These are phyloP conservation scores for Cryoendolithus antarcticus DNA, from an alignment of 2,329 filamentous ascomycete species.

Conservation along the genomic window DNA sequence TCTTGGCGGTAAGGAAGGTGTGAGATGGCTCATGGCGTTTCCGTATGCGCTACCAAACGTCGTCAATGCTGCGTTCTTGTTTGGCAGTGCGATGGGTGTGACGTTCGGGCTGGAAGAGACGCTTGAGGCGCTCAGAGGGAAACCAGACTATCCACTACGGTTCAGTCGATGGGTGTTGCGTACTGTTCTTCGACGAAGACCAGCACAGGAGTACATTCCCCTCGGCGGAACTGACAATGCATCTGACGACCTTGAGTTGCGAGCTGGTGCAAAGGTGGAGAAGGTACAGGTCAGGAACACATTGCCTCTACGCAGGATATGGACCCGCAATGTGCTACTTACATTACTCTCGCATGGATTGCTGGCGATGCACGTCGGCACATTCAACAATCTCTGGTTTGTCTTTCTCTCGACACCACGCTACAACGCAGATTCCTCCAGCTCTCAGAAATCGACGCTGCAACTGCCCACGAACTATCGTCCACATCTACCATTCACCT, in stretches of 20 bases:
- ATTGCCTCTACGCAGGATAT: slow-evolving; percentile 35
- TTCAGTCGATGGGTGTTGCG: slow-evolving; percentile 27
- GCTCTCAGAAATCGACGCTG: slow-evolving; percentile 18
- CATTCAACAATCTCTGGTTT: slow-evolving; percentile 38
- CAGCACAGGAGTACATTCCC: slow-evolving; percentile 20
- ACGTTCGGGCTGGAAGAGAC: slow-evolving; percentile 56
- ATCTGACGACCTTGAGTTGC: slow-evolving; percentile 14
- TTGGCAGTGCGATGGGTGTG: slow-evolving; percentile 41
- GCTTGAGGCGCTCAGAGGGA: slow-evolving; percentile 28
- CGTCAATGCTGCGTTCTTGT: slow-evolving; percentile 49
- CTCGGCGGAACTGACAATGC: slow-evolving; percentile 18
- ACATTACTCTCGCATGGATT: slow-evolving; percentile 33
- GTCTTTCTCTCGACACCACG: slow-evolving; percentile 37
- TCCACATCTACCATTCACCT: slow-evolving; percentile 30
- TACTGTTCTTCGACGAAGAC: slow-evolving; percentile 19
- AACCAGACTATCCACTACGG: slow-evolving; percentile 28
- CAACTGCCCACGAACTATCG: slow-evolving; percentile 26
- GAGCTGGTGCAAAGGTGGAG: background rate
- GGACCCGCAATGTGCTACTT: slow-evolving; percentile 33
- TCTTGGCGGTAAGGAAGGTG: slow-evolving; percentile 45
- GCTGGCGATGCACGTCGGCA: slow-evolving; percentile 36
- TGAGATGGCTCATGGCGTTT: slow-evolving; percentile 50
- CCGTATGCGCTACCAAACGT: slow-evolving; percentile 61
- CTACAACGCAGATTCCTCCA: slow-evolving; percentile 20
- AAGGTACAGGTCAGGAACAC: slow-evolving; percentile 16